Base-by-base conservation (phyloP, 1,284 basidiomycete genomes). In the Cutaneotrichosporon sp. region DNA sequence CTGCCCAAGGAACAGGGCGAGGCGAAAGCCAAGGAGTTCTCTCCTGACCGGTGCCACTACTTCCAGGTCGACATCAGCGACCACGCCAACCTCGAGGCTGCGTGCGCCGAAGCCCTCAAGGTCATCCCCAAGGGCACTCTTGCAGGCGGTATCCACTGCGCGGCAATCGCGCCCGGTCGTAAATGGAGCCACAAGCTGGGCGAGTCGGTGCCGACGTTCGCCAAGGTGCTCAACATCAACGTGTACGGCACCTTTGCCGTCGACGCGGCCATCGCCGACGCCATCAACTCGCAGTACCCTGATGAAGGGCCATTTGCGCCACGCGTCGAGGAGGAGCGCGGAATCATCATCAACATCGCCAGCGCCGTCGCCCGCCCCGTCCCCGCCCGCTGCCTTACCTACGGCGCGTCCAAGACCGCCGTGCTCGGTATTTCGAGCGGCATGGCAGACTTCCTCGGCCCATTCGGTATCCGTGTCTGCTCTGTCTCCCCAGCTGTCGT, bases 401-500 rank as follows among this genome's bases (percentile, higher is more conserved):
- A 69, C 55, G 63, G 63, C 4, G 58, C 60, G 9, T 59, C 60
- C 15, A 69, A 69, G 55, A 62, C 57, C 49, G 49, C 56, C 10
- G 59, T 60, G 5, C 53, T 63, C 13, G 61, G 61, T 37, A 61
- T 63, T 37, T 46, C 51, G 15, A 20, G 50, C 15, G 62, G 54
- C 42, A 55, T 56, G 50, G 59, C 57, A 38, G 61, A 65, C 46
- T 61, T 61, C 46, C 56, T 63, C 30, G 66, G 65, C 34, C 65
- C 66, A 4, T 58, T 43, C 20, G 66, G 65, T 23, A 64, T 68
- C 54, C 59, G 67, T 36, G 65, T 67, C 38, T 60, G 59, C 56
- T 51, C 58, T 12, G 52, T 68, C 18, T 63, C 62, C 4, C 67
- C 67, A n/a, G 61, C 63, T n/a, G 60, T 68, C n/a, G 65, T 68